phyloP scores from a whole-genome alignment of 148 eudicot species.

The Rhododendron ferrugineum region DNA sequence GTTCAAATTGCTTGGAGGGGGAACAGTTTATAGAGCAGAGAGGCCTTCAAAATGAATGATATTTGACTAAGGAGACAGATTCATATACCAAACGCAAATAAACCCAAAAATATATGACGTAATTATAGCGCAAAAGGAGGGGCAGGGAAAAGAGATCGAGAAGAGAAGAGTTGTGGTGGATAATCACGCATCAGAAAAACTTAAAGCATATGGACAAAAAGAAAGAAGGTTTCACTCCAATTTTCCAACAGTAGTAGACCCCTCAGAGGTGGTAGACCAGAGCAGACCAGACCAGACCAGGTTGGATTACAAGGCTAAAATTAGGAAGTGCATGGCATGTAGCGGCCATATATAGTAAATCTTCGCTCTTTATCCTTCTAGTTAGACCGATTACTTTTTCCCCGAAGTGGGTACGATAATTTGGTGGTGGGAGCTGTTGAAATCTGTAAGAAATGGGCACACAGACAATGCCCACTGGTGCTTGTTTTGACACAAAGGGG shows the following conservation, averaged over 20 bases:
- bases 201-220: not conserved
- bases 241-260: not conserved
- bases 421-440: slow-evolving; percentile 1
- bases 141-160: not conserved
- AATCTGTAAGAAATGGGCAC: not conserved
- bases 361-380: not conserved
- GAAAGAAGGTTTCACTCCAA: not conserved
- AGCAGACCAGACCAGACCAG: not conserved
- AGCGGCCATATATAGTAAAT: not conserved
- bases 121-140: not conserved
- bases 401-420: not conserved
- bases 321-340: not conserved
- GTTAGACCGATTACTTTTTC: not conserved
- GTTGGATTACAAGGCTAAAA: not conserved
- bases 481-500: slow-evolving; percentile 7
- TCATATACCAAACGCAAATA: not conserved
- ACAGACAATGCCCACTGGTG: not conserved
- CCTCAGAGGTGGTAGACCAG: not conserved
- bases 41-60: not conserved
- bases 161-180: not conserved
- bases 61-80: not conserved
- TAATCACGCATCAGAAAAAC: not conserved
- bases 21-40: not conserved
- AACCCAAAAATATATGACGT: not conserved
- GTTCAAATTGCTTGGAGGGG: not conserved